phyloP scores from a whole-genome alignment of 176 grass and related monocot species.

The Lolium multiflorum region DNA sequence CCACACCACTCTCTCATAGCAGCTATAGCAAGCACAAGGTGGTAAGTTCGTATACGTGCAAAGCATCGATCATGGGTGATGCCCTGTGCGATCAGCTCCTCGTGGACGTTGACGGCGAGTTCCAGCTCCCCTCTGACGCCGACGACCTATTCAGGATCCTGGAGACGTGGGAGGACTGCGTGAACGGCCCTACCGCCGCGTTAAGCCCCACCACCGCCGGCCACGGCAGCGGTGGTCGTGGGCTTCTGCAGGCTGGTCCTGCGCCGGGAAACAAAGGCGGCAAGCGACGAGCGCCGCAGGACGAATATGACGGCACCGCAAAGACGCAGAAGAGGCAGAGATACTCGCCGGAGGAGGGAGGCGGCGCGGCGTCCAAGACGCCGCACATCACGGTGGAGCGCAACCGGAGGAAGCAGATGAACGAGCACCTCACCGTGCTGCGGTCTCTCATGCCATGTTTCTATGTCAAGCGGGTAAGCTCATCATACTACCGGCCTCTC shows the following conservation, averaged over 20 bases:
- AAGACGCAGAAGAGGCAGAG: constrained; percentile 47
- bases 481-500: neutral
- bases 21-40: neutral
- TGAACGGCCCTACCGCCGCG: constrained; percentile 16
- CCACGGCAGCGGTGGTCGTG: neutral
- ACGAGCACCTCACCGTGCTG: constrained; percentile 70
- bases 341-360: constrained; percentile 4
- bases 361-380: constrained; percentile 31
- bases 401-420: constrained; percentile 89
- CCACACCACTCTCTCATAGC: neutral
- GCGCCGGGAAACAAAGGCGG: neutral
- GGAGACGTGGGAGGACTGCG: constrained; percentile 63
- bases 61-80: constrained; percentile 41
- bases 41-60: neutral
- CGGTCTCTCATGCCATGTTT: constrained; percentile 82
- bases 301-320: neutral
- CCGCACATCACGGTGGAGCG: constrained; percentile 84
- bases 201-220: neutral
- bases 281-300: neutral
- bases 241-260: neutral
- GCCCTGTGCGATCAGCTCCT: constrained; percentile 58
- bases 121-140: constrained; percentile 34
- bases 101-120: constrained; percentile 43
- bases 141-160: constrained; percentile 77
- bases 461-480: constrained; percentile 80